Conservation (phyloP, 257 asterid species). For the Nicotiana otophora region DNA sequence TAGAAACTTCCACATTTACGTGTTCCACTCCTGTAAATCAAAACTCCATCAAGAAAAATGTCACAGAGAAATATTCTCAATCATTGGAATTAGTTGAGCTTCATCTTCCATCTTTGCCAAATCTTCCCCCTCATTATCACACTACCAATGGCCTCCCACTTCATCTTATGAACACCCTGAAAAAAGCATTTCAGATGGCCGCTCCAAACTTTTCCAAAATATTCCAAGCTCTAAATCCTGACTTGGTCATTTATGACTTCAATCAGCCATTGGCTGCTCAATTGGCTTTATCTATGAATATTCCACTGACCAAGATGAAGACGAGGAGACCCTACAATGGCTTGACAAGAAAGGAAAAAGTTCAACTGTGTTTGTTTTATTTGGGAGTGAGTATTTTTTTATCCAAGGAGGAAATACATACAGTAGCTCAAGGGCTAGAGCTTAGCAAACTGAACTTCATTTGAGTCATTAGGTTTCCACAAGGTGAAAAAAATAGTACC, state of each 20-base stretch:
- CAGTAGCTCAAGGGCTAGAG: slow-evolving; percentile 36
- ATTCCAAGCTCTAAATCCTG: slow-evolving; percentile 20
- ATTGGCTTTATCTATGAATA: slow-evolving; percentile 10
- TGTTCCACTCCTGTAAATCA: slow-evolving; percentile 46
- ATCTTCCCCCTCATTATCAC: slow-evolving; percentile 35
- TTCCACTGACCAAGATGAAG: slow-evolving; percentile 10
- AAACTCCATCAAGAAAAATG: slow-evolving; percentile 24
- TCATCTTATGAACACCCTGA: slow-evolving; percentile 32
- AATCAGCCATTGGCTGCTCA: slow-evolving; percentile 49
- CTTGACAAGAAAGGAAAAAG: slow-evolving; percentile 20
- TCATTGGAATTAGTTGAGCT: slow-evolving; percentile 30
- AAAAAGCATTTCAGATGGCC: slow-evolving; percentile 28
- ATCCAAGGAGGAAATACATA: slow-evolving; percentile 26
- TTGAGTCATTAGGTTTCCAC: slow-evolving; percentile 50
- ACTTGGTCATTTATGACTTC: slow-evolving; percentile 35
- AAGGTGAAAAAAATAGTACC: background rate
- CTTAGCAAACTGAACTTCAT: slow-evolving; percentile 35
- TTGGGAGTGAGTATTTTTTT: slow-evolving; percentile 47
- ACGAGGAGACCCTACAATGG: slow-evolving; percentile 21
- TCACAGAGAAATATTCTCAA: slow-evolving; percentile 9
- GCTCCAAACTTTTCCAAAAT: slow-evolving; percentile 19
- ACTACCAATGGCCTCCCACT: slow-evolving; percentile 57
- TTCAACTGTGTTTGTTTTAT: slow-evolving; percentile 40
- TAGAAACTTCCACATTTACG: slow-evolving; percentile 22
- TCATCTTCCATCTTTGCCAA: slow-evolving; percentile 25